Evolutionary conservation across 768 basidiomycete species (phyloP).

Genomic region (Cystofilobasidium bisporidii): DNA sequence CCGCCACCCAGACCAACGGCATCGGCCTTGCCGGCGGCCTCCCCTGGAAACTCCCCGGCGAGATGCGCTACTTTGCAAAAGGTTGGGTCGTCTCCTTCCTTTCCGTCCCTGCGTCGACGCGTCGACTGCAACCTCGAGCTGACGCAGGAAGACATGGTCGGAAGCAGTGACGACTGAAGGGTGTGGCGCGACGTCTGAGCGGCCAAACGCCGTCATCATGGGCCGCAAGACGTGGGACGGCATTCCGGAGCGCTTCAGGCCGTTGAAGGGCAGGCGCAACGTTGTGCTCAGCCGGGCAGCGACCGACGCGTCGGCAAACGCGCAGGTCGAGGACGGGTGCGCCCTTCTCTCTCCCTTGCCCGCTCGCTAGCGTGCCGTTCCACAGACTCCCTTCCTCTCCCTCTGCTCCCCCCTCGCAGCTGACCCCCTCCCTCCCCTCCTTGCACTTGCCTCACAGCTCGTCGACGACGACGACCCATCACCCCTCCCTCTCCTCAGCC

Average conservation of each 20-base stretch:
- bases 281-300: conserved; percentile 67
- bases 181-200: conserved; percentile 10
- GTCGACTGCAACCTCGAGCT: too few species aligned
- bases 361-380: neutral
- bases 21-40: conserved; percentile 68
- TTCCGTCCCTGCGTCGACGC: neutral
- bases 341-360: neutral
- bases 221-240: conserved; percentile 97
- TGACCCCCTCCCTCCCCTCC: conserved; percentile 20
- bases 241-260: conserved; percentile 74
- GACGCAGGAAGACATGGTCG: too few species aligned
- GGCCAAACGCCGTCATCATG: conserved; percentile 76
- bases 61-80: conserved; percentile 86
- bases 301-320: too few species aligned
- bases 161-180: conserved; percentile 38
- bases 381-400: conserved; percentile 9
- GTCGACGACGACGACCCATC: conserved; percentile 22
- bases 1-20: conserved; percentile 74
- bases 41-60: conserved; percentile 80
- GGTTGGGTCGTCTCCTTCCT: conserved; percentile 52
- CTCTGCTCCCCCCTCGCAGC: too few species aligned
- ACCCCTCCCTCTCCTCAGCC: conserved; percentile 40
- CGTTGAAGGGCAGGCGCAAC: conserved; percentile 65
- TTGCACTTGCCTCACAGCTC: too few species aligned
- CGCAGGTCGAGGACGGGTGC: conserved; percentile 55